Percentiles rank a stretch among this genome's conserved stretches.
These are phyloP conservation scores for Sarocladiaceae sp. DNA, from an alignment of 2,329 filamentous ascomycete species.

Conservation along the genomic window DNA sequence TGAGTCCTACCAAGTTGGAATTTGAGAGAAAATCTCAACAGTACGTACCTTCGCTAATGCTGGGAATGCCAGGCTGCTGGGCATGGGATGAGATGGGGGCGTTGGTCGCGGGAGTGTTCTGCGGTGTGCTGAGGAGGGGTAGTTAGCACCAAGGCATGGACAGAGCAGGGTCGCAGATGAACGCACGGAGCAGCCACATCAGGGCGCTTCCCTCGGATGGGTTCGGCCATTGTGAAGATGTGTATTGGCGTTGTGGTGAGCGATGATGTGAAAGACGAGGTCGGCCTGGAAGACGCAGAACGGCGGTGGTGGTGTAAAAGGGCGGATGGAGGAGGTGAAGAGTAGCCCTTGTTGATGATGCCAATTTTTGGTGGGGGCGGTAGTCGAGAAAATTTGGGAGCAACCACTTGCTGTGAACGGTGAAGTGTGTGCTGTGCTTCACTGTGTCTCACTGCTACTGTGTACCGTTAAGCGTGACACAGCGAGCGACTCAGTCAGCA, in stretches of 20 bases:
- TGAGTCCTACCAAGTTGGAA: background rate
- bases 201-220: slow-evolving; percentile 57
- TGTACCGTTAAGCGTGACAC: no score
- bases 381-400: slow-evolving; percentile 29
- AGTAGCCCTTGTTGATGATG: slow-evolving; percentile 22
- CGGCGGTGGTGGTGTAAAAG: slow-evolving; percentile 18
- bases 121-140: slow-evolving; percentile 70
- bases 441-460: no score
- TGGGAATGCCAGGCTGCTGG: slow-evolving; percentile 86
- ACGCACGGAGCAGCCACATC: slow-evolving; percentile 56
- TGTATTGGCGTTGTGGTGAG: slow-evolving; percentile 16
- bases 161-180: slow-evolving; percentile 14
- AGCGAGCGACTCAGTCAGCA: no score
- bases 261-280: slow-evolving; percentile 18
- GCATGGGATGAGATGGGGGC: slow-evolving; percentile 97
- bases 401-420: no score
- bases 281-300: slow-evolving; percentile 15
- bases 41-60: slow-evolving; percentile 90
- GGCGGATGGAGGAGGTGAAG: slow-evolving; percentile 21
- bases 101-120: slow-evolving; percentile 94
- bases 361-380: slow-evolving; percentile 34
- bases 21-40: slow-evolving; percentile 8
- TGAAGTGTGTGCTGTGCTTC: no score
- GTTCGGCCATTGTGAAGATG: slow-evolving; percentile 50
- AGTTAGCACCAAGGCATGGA: slow-evolving; percentile 26